Conservation (phyloP, 1,139 yeast genomes). For the Wickerhamiella infanticola region DNA sequence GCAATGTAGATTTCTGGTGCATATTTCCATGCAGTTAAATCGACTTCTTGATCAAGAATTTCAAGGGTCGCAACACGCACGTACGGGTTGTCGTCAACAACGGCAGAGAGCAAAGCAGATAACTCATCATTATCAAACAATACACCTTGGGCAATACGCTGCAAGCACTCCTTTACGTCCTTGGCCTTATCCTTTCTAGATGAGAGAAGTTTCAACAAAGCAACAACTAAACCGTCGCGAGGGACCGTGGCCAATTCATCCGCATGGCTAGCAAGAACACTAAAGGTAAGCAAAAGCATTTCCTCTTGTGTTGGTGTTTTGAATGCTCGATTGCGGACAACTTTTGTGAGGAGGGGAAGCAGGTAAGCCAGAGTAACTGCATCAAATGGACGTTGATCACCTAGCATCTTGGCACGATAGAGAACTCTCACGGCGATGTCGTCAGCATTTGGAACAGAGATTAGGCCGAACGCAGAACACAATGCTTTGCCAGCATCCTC, state of each 20-base stretch:
- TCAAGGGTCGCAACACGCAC: conserved; percentile 72
- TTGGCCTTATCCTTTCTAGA: conserved; percentile 65
- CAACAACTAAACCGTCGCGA: conserved; percentile 44
- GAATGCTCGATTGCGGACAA: conserved; percentile 38
- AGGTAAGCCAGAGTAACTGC: conserved; percentile 53
- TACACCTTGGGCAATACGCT: conserved; percentile 58
- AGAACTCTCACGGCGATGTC: conserved; percentile 49
- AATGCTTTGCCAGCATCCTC: conserved; percentile 33
- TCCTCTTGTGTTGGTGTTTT: conserved; percentile 59
- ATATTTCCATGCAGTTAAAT: conserved; percentile 40
- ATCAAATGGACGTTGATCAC: conserved; percentile 62
- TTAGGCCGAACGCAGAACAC: conserved; percentile 37
- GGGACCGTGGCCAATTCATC: conserved; percentile 59
- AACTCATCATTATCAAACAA: conserved; percentile 48
- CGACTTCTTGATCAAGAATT: conserved; percentile 75
- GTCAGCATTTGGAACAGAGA: conserved; percentile 24
- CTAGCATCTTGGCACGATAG: conserved; percentile 57
- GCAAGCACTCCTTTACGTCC: conserved; percentile 66
- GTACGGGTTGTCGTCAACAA: conserved; percentile 48
- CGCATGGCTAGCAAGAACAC: conserved; percentile 60
- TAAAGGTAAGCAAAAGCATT: conserved; percentile 61
- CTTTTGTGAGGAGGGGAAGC: conserved; percentile 39
- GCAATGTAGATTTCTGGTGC: conserved; percentile 65
- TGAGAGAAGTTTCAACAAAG: conserved; percentile 46
- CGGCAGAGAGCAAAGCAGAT: conserved; percentile 38